Evolutionary conservation across 2,329 filamentous ascomycete species (phyloP), one percentile per base, ranked within the genome.

Genomic region (Fusarium tupiense): DNA sequence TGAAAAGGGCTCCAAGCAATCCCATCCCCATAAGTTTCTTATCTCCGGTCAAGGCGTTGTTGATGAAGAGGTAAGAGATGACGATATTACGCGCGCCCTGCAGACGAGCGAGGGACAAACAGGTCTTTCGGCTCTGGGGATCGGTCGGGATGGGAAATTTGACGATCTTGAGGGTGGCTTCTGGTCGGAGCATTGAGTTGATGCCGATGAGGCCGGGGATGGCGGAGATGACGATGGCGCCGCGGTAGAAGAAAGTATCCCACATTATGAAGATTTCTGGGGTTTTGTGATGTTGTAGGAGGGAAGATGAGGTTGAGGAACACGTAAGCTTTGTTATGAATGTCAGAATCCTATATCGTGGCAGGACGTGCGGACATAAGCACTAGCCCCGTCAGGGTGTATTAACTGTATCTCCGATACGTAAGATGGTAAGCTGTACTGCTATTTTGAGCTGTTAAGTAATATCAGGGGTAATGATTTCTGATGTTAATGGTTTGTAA

Each of bases 171-270:
- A 77, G 41, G 8, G 63, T 50, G 17, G 58, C 61, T 43, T 67
- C 75, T 5, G 75, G 76, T 10, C 46, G 26, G 7, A 75, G 10
- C n/a, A 78, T 43, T 4, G 69, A 41, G 13, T 64, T 67, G 14
- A 77, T 20, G 17, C 75, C 76, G n/a, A 76, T 61, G 33, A 73
- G 29, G 17, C 54, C 63, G 1, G 76, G 74, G 10, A 78, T 13
- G 3, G 73, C 31, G 6, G 69, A 67, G 20, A 72, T 20, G 40
- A 37, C 64, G 9, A 77, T 29, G n/a, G 65, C 37, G 31, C 69
- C 72, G 31, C 67, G 61, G 24, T 72, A 69, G 37, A 75, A 52
- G 50, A 72, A 65, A 1, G 70, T 66, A 20, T 69, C 56, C 61
- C 67, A 66, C 50, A 64, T 71, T 4, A 0, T 38, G 20, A 49